phyloP scores from a whole-genome alignment of 257 asterid genomes.

The Fraxinus cuspidata region DNA sequence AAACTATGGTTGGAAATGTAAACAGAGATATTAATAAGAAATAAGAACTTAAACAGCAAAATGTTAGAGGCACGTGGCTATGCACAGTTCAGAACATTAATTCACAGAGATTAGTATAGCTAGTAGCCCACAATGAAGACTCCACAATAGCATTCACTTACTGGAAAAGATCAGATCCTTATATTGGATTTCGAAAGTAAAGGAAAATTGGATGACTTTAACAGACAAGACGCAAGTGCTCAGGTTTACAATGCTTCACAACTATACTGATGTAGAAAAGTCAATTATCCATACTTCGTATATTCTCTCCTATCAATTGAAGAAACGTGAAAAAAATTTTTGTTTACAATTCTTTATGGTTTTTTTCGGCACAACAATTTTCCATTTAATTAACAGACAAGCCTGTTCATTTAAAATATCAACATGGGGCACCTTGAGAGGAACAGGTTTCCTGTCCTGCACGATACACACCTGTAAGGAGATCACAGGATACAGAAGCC shows the following conservation, averaged over 20 bases:
- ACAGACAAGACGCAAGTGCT: neutral
- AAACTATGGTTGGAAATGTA: neutral
- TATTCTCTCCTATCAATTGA: neutral
- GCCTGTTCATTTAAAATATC: conserved; percentile 12
- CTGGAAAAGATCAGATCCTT: neutral
- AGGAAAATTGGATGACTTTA: neutral
- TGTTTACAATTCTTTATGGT: neutral
- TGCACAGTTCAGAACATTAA: neutral
- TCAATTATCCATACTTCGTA: neutral
- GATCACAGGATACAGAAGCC: conserved; percentile 84
- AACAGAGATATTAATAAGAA: neutral
- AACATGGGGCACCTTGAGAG: conserved; percentile 9
- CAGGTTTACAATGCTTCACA: neutral
- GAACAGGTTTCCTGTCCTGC: conserved; percentile 10
- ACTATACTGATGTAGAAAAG: neutral
- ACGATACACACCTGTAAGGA: conserved; percentile 70
- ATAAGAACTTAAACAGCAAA: neutral
- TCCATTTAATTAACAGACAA: neutral
- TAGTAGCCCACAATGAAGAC: neutral
- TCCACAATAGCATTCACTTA: neutral
- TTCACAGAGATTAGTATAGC: neutral
- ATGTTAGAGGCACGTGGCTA: neutral
- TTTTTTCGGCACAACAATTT: neutral
- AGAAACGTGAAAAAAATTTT: neutral
- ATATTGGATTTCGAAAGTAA: neutral